Conservation (phyloP, 805 yeast species). For the Nematodospora valgi region DNA sequence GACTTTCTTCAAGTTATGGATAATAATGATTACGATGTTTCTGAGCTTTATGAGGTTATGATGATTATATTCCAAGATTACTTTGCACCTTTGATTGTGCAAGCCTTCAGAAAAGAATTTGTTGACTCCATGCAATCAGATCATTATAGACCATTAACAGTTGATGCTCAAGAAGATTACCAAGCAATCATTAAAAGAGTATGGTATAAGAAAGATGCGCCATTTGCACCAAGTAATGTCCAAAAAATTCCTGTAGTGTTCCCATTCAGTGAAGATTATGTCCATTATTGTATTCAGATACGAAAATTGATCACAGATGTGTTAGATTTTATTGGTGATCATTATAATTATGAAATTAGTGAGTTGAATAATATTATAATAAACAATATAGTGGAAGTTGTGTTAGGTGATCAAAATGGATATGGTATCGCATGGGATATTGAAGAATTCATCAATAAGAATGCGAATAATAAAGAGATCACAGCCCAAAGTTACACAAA, state of each 20-base stretch:
- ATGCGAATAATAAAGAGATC: slow-evolving; percentile 80
- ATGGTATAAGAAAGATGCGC: slow-evolving; percentile 54
- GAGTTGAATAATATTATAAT: slow-evolving; percentile 56
- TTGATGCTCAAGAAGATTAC: slow-evolving; percentile 57
- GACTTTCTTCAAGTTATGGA: slow-evolving; percentile 74
- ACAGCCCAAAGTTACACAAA: slow-evolving; percentile 86
- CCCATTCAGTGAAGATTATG: slow-evolving; percentile 87
- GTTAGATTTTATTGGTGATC: slow-evolving; percentile 60
- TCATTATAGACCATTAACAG: slow-evolving; percentile 83
- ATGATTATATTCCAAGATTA: slow-evolving; percentile 53
- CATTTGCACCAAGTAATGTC: slow-evolving; percentile 39
- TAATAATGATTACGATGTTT: slow-evolving; percentile 58
- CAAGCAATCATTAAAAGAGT: slow-evolving; percentile 60
- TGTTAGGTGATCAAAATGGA: slow-evolving; percentile 48
- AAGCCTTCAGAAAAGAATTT: slow-evolving; percentile 60
- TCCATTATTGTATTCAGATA: slow-evolving; percentile 77
- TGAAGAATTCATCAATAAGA: slow-evolving; percentile 57
- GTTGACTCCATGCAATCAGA: slow-evolving; percentile 64
- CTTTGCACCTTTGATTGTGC: slow-evolving; percentile 54
- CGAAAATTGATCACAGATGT: slow-evolving; percentile 59
- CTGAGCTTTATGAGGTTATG: slow-evolving; percentile 59
- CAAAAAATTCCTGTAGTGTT: slow-evolving; percentile 57
- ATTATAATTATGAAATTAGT: slow-evolving; percentile 60
- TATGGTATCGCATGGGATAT: slow-evolving; percentile 57
- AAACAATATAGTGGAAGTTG: slow-evolving; percentile 59